phyloP scores from a whole-genome alignment of 257 asterid genomes.

The Nicotiana tomentosiformis region DNA sequence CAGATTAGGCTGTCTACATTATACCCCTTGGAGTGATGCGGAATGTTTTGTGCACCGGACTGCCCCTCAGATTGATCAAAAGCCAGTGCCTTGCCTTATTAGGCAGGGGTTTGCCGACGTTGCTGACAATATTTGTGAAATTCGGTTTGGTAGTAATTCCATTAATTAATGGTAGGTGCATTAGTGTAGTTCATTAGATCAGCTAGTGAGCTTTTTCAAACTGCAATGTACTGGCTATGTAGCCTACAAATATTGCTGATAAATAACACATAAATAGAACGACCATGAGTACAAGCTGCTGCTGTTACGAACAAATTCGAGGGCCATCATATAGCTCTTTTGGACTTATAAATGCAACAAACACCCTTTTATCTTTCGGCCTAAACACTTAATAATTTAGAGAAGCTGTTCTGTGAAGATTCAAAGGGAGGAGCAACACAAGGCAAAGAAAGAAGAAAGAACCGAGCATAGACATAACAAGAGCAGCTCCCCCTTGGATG shows the following conservation, averaged over 20 bases:
- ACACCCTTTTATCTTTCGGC: background rate
- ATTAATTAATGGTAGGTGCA: background rate
- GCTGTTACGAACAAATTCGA: background rate
- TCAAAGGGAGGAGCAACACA: background rate
- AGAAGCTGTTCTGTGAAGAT: background rate
- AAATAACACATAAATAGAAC: background rate
- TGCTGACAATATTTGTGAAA: background rate
- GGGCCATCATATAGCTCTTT: background rate
- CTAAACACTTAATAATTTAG: background rate
- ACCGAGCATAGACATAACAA: constrained; percentile 14
- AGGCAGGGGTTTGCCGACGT: background rate
- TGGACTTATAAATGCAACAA: background rate
- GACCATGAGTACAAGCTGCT: background rate
- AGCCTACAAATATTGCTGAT: background rate
- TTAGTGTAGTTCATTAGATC: background rate
- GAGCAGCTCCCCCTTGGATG: constrained; percentile 14
- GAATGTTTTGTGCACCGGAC: no score
- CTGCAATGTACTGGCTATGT: background rate
- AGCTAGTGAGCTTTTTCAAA: background rate
- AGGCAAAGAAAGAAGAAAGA: constrained; percentile 1
- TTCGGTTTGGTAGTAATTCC: background rate
- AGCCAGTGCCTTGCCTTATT: no score
- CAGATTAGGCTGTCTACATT: no score
- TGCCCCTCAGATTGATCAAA: no score
- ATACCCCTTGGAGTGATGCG: no score